Conservation (phyloP, 2,329 filamentous ascomycete genomes). For the Hymenoscyphus fructigenus region DNA sequence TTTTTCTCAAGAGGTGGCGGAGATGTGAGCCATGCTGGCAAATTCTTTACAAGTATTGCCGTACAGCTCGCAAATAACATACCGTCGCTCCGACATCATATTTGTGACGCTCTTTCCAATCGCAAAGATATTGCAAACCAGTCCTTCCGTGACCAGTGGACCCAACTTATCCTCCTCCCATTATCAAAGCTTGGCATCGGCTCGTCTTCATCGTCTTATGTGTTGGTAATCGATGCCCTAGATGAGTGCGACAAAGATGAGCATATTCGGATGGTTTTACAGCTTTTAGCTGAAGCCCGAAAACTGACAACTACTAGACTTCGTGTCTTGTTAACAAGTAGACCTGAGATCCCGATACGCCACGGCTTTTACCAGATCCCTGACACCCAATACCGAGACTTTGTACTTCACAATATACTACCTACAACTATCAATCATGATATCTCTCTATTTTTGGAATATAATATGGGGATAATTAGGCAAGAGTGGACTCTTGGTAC, state of each 20-base stretch:
- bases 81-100: constrained; percentile 8
- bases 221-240: constrained; percentile 36
- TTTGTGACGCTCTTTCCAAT: constrained; percentile 13
- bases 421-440: constrained; percentile 28
- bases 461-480: constrained; percentile 10
- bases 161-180: constrained; percentile 44
- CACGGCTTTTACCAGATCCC: constrained; percentile 22
- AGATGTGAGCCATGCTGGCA: no score
- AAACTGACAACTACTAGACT: constrained; percentile 19
- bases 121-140: constrained; percentile 13
- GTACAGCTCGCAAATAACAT: constrained; percentile 13
- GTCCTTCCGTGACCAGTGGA: constrained; percentile 43
- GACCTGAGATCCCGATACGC: constrained; percentile 31
- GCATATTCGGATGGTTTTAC: constrained; percentile 16
- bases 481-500: constrained; percentile 15
- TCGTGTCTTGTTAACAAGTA: constrained; percentile 33
- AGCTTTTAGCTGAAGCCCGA: constrained; percentile 16
- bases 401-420: constrained; percentile 25
- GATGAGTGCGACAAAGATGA: constrained; percentile 33
- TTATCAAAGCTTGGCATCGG: constrained; percentile 30
- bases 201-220: background rate
- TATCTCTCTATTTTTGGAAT: constrained; percentile 16
- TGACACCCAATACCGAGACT: constrained; percentile 20
- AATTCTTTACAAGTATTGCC: no score
- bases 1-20: no score